Evolutionary conservation across 2,329 filamentous ascomycete genomes (phyloP).

Genomic region (Claviceps paspali): DNA sequence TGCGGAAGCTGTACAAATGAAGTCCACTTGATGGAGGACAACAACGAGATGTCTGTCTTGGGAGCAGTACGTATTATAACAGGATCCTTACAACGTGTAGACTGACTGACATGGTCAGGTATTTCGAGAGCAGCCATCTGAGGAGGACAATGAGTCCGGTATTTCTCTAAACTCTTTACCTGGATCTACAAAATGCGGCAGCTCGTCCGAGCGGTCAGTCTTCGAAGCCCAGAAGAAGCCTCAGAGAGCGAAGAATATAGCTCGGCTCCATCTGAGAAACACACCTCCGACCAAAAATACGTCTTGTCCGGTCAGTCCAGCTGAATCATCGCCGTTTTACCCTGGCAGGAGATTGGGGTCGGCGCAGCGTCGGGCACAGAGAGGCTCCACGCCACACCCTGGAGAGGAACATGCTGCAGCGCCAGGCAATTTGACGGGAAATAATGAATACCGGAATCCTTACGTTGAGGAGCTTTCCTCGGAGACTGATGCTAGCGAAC

Average conservation of each 20-base stretch:
- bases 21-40: conserved; percentile 10
- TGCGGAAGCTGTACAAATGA: conserved; percentile 15
- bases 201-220: not conserved
- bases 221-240: not conserved
- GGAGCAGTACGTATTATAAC: conserved; percentile 12
- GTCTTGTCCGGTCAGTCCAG: conserved; percentile 2
- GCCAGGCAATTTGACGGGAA: not conserved
- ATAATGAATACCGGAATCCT: conserved; percentile 6
- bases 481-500: not conserved
- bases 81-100: no score
- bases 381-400: conserved; percentile 7
- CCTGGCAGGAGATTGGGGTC: conserved; percentile 13
- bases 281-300: not conserved
- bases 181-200: not conserved
- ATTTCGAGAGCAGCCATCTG: not conserved
- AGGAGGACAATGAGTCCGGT: not conserved
- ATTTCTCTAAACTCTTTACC: not conserved
- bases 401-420: not conserved
- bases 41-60: conserved; percentile 13
- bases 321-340: conserved; percentile 8
- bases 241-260: not conserved
- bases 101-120: not conserved
- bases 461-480: conserved; percentile 8
- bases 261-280: not conserved
- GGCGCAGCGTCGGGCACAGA: conserved; percentile 14